These are phyloP conservation scores for Phialophora tarda DNA, from an alignment of 2,329 filamentous ascomycete species.

Conservation along the genomic window DNA sequence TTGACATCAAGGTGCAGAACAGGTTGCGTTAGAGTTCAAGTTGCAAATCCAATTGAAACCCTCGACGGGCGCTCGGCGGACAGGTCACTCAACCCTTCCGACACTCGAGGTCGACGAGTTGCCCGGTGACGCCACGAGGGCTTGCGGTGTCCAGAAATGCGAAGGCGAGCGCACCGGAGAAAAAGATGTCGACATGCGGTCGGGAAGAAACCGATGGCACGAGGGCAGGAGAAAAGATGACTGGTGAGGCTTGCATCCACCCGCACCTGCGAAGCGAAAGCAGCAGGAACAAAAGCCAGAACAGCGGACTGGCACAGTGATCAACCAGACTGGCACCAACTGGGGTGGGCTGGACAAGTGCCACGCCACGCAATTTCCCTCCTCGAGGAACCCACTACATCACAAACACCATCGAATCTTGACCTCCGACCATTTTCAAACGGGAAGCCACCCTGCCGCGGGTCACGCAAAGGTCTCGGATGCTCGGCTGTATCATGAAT, in stretches of 20 bases:
- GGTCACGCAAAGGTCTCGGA: conserved; percentile 15
- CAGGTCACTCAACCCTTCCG: not conserved
- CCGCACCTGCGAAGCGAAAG: conserved; percentile 1
- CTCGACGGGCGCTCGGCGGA: not conserved
- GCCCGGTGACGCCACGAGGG: not conserved
- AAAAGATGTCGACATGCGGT: conserved; percentile 1
- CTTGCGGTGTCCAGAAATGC: not conserved
- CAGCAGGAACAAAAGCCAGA: conserved; percentile 8
- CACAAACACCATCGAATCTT: conserved; percentile 28
- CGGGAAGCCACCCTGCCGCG: conserved; percentile 12
- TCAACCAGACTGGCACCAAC: not conserved
- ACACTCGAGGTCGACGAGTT: not conserved
- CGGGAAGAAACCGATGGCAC: conserved; percentile 6
- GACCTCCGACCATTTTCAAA: conserved; percentile 23
- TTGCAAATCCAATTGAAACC: conserved; percentile 8
- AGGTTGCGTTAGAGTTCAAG: conserved; percentile 18
- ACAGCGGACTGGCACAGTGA: not conserved
- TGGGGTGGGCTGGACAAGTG: conserved; percentile 19
- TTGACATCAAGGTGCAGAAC: conserved; percentile 25
- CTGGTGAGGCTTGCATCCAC: not conserved
- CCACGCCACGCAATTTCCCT: conserved; percentile 34
- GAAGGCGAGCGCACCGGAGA: not conserved
- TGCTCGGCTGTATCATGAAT: conserved; percentile 17
- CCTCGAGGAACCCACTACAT: conserved; percentile 24
- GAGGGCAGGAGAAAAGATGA: conserved; percentile 12